phyloP scores from a whole-genome alignment of 106 monocot species.

The Dactylorhiza incarnata region DNA sequence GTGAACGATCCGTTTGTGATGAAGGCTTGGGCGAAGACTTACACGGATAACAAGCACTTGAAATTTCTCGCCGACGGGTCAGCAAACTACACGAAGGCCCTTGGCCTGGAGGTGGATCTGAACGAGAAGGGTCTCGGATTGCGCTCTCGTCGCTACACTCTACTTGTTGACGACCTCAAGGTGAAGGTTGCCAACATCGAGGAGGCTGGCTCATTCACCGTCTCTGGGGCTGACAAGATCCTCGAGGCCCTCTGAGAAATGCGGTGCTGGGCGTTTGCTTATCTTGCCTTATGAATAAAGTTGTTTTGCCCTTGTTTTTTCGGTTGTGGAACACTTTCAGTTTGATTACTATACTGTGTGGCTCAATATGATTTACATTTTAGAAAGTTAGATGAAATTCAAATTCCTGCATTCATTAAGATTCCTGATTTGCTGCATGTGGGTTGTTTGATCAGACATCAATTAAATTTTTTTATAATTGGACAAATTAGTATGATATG shows the following conservation, averaged over 20 bases:
- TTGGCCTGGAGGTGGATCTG: conserved; percentile 88
- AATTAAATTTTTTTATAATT: too few species aligned
- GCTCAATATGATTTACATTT: too few species aligned
- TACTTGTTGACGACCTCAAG: conserved; percentile 67
- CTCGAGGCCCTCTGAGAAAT: conserved; percentile 52
- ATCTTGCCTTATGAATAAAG: too few species aligned
- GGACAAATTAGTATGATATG: too few species aligned
- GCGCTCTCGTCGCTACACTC: conserved; percentile 70
- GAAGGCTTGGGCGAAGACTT: conserved; percentile 93
- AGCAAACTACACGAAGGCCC: conserved; percentile 67
- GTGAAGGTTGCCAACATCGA: conserved; percentile 80
- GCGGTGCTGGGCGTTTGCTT: background rate
- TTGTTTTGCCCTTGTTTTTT: too few species aligned
- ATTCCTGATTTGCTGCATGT: too few species aligned
- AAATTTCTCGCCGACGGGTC: conserved; percentile 90
- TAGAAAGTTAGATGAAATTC: too few species aligned
- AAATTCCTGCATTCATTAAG: too few species aligned
- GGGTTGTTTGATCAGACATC: too few species aligned
- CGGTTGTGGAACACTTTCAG: too few species aligned
- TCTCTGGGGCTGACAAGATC: conserved; percentile 88
- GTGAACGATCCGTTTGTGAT: conserved; percentile 93
- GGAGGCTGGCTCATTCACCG: conserved; percentile 85
- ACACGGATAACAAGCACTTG: conserved; percentile 78
- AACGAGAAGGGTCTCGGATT: conserved; percentile 75
- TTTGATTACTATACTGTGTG: too few species aligned